phyloP scores from a whole-genome alignment of 1,139 yeast genomes.

The Wickerhamomyces sp. region DNA sequence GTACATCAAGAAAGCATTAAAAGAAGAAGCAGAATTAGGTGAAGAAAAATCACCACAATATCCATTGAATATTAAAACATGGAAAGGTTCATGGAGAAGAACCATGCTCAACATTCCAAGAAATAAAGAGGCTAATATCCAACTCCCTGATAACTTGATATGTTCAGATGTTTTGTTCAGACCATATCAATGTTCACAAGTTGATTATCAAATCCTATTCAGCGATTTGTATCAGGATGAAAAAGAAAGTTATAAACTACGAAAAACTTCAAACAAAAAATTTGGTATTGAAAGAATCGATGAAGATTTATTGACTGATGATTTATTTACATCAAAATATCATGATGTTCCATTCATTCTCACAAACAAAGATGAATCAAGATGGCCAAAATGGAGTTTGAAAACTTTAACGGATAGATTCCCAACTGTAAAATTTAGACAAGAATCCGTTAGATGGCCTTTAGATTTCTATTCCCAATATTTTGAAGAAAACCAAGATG shows the following conservation, averaged over 20 bases:
- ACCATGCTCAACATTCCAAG: slow-evolving; percentile 42
- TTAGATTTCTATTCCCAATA: slow-evolving; percentile 58
- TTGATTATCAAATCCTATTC: slow-evolving; percentile 51
- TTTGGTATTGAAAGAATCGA: slow-evolving; percentile 36
- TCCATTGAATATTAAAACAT: slow-evolving; percentile 30
- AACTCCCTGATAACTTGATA: slow-evolving; percentile 32
- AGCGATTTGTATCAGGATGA: slow-evolving; percentile 46
- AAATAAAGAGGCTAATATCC: slow-evolving; percentile 37
- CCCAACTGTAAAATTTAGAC: slow-evolving; percentile 63
- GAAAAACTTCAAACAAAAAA: slow-evolving; percentile 22
- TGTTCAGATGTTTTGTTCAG: slow-evolving; percentile 66
- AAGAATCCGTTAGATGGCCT: slow-evolving; percentile 83
- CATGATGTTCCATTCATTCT: slow-evolving; percentile 65
- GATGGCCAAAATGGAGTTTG: slow-evolving; percentile 73
- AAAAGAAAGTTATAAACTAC: slow-evolving; percentile 22
- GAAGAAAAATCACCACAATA: slow-evolving; percentile 9
- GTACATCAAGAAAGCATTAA: slow-evolving; percentile 31
- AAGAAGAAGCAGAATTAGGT: slow-evolving; percentile 14
- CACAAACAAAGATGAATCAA: slow-evolving; percentile 32
- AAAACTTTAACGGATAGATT: slow-evolving; percentile 45
- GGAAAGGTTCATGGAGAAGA: slow-evolving; percentile 80
- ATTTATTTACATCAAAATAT: slow-evolving; percentile 42
- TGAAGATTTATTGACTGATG: slow-evolving; percentile 37
- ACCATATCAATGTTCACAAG: slow-evolving; percentile 75
- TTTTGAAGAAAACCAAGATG: slow-evolving; percentile 60